phyloP scores from a whole-genome alignment of 495 filamentous ascomycete genomes.

The Aspergillus campestris region DNA sequence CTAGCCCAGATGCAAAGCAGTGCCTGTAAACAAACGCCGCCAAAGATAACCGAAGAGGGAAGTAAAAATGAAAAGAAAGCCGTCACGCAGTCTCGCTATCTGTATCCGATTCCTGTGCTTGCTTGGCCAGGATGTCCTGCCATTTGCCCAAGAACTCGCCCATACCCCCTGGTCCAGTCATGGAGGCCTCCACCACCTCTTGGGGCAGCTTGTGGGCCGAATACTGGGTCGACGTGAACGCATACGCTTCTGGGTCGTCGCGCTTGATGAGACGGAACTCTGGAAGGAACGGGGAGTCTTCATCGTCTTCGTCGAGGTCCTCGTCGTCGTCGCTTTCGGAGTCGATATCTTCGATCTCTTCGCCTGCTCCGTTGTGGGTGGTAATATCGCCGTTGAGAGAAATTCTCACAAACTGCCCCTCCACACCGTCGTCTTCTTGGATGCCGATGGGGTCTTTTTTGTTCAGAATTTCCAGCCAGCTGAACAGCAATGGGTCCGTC shows the following conservation, averaged over 20 bases:
- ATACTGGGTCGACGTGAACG: constrained; percentile 77
- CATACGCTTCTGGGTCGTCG: constrained; percentile 80
- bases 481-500: constrained; percentile 84
- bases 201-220: constrained; percentile 92
- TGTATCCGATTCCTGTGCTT: constrained; percentile 41
- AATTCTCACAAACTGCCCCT: constrained; percentile 33
- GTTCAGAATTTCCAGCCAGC: constrained; percentile 77
- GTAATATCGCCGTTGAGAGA: constrained; percentile 24
- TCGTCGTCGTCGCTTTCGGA: constrained; percentile 23
- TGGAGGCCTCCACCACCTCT: constrained; percentile 87
- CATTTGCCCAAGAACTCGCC: constrained; percentile 81
- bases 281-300: constrained; percentile 53
- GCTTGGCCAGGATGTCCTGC: constrained; percentile 64
- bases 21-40: constrained; percentile 8
- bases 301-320: constrained; percentile 39
- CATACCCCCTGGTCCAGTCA: constrained; percentile 57
- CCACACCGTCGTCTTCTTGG: constrained; percentile 22
- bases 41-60: neutral
- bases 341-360: constrained; percentile 15
- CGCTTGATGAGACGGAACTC: constrained; percentile 76
- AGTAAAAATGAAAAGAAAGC: neutral
- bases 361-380: constrained; percentile 1
- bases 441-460: constrained; percentile 48
- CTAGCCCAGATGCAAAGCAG: neutral
- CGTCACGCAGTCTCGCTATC: constrained; percentile 34